Evolutionary conservation across 2,329 filamentous ascomycete genomes (phyloP).

Genomic region (Pseudogymnoascus destructans): DNA sequence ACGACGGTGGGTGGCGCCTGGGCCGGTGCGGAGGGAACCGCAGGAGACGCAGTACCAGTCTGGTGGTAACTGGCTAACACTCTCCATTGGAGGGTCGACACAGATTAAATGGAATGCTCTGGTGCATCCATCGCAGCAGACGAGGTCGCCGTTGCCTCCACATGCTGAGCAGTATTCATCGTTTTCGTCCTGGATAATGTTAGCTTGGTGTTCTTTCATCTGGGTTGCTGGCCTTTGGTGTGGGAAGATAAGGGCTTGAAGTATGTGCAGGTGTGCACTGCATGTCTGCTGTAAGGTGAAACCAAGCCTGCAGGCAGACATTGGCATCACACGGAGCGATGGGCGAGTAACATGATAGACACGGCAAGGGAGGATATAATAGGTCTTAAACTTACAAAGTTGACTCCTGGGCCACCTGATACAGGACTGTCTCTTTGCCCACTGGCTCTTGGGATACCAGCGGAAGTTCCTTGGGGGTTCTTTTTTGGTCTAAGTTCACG

Average conservation of each 20-base stretch:
- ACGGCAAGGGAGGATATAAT: not conserved
- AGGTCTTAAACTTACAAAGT: not conserved
- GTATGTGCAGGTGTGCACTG: not conserved
- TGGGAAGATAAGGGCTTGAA: constrained; percentile 15
- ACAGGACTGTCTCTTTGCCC: constrained; percentile 1
- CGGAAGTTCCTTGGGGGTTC: not conserved
- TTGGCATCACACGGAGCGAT: not conserved
- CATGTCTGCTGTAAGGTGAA: not conserved
- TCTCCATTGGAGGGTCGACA: constrained; percentile 59
- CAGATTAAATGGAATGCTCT: constrained; percentile 85
- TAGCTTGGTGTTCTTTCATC: not conserved
- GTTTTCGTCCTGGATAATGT: constrained; percentile 48
- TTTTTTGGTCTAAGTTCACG: not conserved
- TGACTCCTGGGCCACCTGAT: not conserved
- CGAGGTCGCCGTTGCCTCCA: constrained; percentile 66
- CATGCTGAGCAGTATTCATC: constrained; percentile 86
- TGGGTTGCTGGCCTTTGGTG: not conserved
- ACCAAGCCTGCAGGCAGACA: not conserved
- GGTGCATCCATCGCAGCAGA: constrained; percentile 89
- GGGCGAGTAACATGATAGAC: not conserved
- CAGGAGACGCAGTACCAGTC: constrained; percentile 81
- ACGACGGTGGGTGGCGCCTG: constrained; percentile 30
- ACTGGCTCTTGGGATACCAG: constrained; percentile 4
- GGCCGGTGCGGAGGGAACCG: constrained; percentile 11
- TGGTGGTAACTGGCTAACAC: constrained; percentile 45